These are phyloP conservation scores for Geotrichum restrictum DNA, from an alignment of 1,139 yeast species.

Conservation along the genomic window DNA sequence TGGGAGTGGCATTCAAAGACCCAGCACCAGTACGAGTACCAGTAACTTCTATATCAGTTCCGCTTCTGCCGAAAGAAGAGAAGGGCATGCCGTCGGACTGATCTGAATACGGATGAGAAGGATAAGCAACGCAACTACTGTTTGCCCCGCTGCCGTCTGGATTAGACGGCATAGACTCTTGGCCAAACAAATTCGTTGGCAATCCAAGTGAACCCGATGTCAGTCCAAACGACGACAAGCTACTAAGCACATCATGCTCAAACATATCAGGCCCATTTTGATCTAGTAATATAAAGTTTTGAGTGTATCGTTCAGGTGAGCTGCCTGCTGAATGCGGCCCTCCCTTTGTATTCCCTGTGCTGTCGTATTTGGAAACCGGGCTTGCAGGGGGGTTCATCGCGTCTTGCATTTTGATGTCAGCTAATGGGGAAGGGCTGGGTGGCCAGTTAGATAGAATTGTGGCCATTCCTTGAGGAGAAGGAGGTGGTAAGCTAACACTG, in stretches of 20 bases:
- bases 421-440: background rate
- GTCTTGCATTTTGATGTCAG: background rate
- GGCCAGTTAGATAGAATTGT: background rate
- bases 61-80: too few species aligned
- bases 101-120: background rate
- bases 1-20: background rate
- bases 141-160: background rate
- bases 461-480: conserved; percentile 10
- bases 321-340: conserved; percentile 9
- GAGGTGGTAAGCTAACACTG: conserved; percentile 13
- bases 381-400: background rate
- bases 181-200: conserved; percentile 11
- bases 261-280: conserved; percentile 21
- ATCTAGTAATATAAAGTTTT: conserved; percentile 14
- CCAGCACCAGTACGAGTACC: too few species aligned
- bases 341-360: background rate
- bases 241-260: conserved; percentile 2
- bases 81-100: too few species aligned
- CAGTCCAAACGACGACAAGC: conserved; percentile 5
- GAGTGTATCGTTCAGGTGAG: conserved; percentile 13
- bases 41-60: too few species aligned
- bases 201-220: conserved; percentile 13
- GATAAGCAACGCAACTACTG: background rate
- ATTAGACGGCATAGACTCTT: background rate
- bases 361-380: background rate